Conservation (phyloP, 2,329 filamentous ascomycete genomes). For the Hirsutella thompsonii region DNA sequence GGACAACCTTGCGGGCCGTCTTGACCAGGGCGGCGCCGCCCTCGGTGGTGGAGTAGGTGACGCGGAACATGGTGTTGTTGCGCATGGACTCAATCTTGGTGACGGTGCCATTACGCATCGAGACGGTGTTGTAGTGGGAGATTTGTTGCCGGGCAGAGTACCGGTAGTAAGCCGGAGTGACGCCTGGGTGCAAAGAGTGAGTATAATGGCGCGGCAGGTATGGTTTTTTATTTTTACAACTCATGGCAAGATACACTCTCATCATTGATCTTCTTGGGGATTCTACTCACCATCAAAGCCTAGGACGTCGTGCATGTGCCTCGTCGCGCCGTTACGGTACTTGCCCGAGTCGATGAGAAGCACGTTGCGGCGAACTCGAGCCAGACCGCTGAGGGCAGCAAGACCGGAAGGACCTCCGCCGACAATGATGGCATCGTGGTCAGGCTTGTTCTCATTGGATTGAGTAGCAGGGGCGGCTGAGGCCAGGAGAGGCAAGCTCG, state of each 20-base stretch:
- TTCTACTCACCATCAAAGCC: conserved; percentile 38
- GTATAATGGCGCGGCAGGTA: too few relatives aligned
- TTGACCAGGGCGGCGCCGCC: conserved; percentile 15
- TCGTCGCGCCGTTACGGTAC: conserved; percentile 43
- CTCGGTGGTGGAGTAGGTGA: conserved; percentile 13
- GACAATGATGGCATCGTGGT: conserved; percentile 43
- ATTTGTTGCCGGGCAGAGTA: conserved; percentile 39
- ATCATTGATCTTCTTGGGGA: too few relatives aligned
- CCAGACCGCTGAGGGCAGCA: conserved; percentile 40
- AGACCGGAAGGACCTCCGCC: conserved; percentile 46
- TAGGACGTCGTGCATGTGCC: conserved; percentile 49
- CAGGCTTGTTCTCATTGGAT: conserved; percentile 1
- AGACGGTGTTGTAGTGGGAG: conserved; percentile 32
- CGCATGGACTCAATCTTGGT: conserved; percentile 23
- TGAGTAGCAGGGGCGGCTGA: conserved; percentile 5
- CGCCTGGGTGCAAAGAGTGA: conserved; percentile 24
- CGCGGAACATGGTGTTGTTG: conserved; percentile 31
- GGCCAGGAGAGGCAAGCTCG: conserved; percentile 7
- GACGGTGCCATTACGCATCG: conserved; percentile 39
- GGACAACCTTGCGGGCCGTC: conserved; percentile 39
- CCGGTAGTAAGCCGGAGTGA: conserved; percentile 41
- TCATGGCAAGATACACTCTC: too few relatives aligned
- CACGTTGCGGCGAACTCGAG: conserved; percentile 40
- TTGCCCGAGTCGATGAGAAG: conserved; percentile 44
- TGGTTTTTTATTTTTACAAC: too few relatives aligned